phyloP scores from a whole-genome alignment of 2,329 filamentous ascomycete genomes.

The Botryotinia calthae region DNA sequence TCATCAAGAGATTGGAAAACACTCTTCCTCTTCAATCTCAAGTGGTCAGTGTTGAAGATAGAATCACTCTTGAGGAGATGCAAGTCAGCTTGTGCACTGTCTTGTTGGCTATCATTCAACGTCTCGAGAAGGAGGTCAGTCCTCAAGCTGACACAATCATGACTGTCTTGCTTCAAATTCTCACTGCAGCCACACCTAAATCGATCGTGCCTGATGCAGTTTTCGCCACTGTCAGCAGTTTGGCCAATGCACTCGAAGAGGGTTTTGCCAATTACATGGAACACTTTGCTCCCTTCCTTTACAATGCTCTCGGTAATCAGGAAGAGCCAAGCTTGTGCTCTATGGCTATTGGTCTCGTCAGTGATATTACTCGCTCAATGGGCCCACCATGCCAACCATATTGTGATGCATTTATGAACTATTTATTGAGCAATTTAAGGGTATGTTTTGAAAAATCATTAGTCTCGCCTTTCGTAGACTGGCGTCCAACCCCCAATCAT shows the following conservation, averaged over 20 bases:
- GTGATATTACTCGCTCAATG: constrained; percentile 90
- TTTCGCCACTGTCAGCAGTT: constrained; percentile 87
- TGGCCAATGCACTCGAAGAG: constrained; percentile 86
- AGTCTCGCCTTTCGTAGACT: background rate
- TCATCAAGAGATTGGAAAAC: constrained; percentile 86
- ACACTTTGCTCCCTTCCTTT: constrained; percentile 85
- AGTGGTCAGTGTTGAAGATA: constrained; percentile 95
- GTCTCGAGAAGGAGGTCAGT: constrained; percentile 85
- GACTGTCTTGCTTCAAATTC: constrained; percentile 78
- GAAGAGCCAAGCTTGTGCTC: constrained; percentile 92
- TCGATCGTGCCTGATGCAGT: constrained; percentile 92
- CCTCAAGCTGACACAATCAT: constrained; percentile 93
- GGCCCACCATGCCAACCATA: constrained; percentile 89
- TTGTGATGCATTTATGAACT: constrained; percentile 98
- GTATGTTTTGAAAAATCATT: constrained; percentile 47
- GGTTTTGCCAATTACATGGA: constrained; percentile 99
- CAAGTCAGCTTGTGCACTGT: constrained; percentile 94
- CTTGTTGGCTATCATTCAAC: constrained; percentile 84
- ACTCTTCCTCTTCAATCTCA: constrained; percentile 87
- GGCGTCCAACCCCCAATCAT: background rate
- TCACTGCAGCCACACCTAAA: constrained; percentile 74
- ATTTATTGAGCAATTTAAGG: constrained; percentile 85
- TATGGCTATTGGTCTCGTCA: constrained; percentile 95
- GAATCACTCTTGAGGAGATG: constrained; percentile 93
- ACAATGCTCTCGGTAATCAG: constrained; percentile 91